Percentiles rank a stretch among this genome's conserved stretches.
phyloP scores from a whole-genome alignment of 768 basidiomycete species.

The Boletus coccyginus region DNA sequence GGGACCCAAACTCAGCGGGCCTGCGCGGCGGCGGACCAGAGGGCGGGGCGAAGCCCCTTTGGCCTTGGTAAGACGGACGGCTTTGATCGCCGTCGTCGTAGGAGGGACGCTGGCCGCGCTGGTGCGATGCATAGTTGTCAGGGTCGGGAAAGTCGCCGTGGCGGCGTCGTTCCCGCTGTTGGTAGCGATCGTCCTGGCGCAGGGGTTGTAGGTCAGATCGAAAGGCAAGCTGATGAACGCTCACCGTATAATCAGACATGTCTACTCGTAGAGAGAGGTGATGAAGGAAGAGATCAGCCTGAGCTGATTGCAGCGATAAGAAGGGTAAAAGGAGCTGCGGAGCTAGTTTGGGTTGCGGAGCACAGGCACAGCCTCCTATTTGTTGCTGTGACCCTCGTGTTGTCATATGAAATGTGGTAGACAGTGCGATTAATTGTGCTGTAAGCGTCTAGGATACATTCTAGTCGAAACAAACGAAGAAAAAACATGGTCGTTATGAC shows the following conservation, averaged over 20 bases:
- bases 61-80: neutral
- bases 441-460: neutral
- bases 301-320: neutral
- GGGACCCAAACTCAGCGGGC: neutral
- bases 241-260: constrained; percentile 16
- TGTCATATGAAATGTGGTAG: neutral
- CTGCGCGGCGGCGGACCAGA: constrained; percentile 7
- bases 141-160: neutral
- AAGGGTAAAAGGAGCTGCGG: neutral
- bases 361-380: constrained; percentile 2
- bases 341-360: too few species aligned
- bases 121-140: neutral
- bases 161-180: constrained; percentile 10
- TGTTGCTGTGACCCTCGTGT: neutral
- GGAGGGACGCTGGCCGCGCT: neutral
- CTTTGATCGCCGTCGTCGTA: neutral
- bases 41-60: neutral
- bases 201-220: neutral
- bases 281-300: too few species aligned
- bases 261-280: neutral
- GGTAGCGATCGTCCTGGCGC: neutral
- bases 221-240: neutral
- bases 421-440: neutral
- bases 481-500: neutral
- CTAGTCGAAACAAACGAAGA: neutral